These are phyloP conservation scores for Amauroascus verrucosus DNA, from an alignment of 2,329 filamentous ascomycete species.

Conservation along the genomic window DNA sequence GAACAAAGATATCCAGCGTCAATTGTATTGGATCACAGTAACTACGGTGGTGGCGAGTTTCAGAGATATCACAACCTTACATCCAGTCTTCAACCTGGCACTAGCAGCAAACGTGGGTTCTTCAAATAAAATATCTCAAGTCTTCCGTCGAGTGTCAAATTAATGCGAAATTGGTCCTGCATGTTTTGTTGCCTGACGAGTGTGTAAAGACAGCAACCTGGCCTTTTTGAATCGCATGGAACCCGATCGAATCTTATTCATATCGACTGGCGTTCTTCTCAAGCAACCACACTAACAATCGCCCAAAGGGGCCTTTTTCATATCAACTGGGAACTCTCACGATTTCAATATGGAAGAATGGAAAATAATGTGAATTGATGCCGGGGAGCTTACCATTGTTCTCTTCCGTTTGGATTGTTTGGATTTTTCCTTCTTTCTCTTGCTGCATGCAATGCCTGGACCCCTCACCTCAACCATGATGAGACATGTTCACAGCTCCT, in stretches of 20 bases:
- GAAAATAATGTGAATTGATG: background rate
- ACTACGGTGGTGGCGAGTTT: background rate
- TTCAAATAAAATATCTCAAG: background rate
- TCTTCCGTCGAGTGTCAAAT: background rate
- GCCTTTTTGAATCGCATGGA: slow-evolving; percentile 9
- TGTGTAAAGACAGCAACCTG: background rate
- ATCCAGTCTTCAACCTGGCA: background rate
- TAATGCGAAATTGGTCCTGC: background rate
- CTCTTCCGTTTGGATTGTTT: background rate
- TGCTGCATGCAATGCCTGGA: background rate
- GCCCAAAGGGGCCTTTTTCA: background rate
- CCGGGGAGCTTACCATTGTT: background rate
- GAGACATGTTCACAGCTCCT: background rate
- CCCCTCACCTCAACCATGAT: background rate
- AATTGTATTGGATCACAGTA: too few species aligned
- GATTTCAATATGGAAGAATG: background rate
- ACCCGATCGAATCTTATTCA: slow-evolving; percentile 8
- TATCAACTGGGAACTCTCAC: background rate
- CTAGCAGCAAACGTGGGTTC: background rate
- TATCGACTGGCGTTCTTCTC: too few species aligned
- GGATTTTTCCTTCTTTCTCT: background rate
- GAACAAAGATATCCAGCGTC: background rate
- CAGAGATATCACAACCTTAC: background rate
- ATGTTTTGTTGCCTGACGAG: slow-evolving; percentile 1
- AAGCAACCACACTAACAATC: background rate